A percentile compares a stretch with the other conserved stretches of the same genome.
These are phyloP conservation scores for Volvox carteri DNA, from an alignment of 163 green algal species.

Conservation along the genomic window DNA sequence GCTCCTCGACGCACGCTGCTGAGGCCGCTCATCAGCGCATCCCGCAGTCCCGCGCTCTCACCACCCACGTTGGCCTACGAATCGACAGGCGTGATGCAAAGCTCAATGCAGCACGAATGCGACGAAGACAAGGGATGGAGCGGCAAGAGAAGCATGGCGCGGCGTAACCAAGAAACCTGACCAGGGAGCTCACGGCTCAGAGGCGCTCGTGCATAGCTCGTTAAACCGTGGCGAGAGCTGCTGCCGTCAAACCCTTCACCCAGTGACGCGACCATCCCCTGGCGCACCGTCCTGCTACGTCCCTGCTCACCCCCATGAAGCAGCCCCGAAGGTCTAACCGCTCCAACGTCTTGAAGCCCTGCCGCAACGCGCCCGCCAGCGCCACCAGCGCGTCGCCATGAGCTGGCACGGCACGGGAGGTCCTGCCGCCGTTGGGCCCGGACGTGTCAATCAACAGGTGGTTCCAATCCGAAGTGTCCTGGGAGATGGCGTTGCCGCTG, in stretches of 20 bases:
- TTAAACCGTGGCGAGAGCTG: no score
- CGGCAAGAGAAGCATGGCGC: no score
- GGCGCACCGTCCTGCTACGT: no score
- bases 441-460: constrained; percentile 47
- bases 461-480: constrained; percentile 40
- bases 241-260: no score
- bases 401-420: background rate
- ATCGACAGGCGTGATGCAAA: background rate
- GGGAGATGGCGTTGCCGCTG: background rate
- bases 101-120: no score
- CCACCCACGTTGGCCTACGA: constrained; percentile 16
- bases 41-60: constrained; percentile 34
- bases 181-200: no score
- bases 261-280: no score
- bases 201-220: no score
- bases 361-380: constrained; percentile 28
- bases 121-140: no score
- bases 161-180: no score
- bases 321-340: constrained; percentile 51
- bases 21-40: constrained; percentile 45
- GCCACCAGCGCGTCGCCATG: constrained; percentile 39
- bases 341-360: constrained; percentile 54
- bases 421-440: background rate
- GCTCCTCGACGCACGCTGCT: constrained; percentile 49
- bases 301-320: constrained; percentile 50